These are phyloP conservation scores for Atkinsonella hypoxylon DNA, from an alignment of 2,329 filamentous ascomycete species.

Conservation along the genomic window DNA sequence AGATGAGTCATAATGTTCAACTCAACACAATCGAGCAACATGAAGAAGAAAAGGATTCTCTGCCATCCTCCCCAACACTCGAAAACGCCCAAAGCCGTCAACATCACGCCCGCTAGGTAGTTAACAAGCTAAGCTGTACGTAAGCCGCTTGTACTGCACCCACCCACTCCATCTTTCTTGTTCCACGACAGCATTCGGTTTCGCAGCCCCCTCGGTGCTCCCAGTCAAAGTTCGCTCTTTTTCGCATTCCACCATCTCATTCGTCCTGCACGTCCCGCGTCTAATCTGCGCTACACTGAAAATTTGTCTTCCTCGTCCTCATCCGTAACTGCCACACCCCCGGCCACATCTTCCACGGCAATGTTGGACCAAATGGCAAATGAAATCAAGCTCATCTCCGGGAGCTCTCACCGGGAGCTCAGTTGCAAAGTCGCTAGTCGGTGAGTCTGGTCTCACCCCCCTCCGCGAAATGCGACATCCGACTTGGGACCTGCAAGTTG, in stretches of 20 bases:
- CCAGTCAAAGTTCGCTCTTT: too few species aligned
- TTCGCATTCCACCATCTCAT: not conserved
- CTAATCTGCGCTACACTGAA: slow-evolving; percentile 3
- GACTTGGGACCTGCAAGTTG: too few species aligned
- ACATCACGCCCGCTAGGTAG: too few species aligned
- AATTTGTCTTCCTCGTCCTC: not conserved
- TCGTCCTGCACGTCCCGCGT: slow-evolving; percentile 1
- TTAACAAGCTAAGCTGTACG: too few species aligned
- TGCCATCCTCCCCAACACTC: too few species aligned
- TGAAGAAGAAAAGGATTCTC: too few species aligned
- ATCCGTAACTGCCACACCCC: not conserved
- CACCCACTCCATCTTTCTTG: not conserved
- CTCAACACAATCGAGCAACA: too few species aligned
- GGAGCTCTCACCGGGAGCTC: slow-evolving; percentile 36
- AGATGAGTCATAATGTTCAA: too few species aligned
- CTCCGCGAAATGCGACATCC: not conserved
- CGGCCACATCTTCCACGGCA: slow-evolving; percentile 8
- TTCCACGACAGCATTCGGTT: not conserved
- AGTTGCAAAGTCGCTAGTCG: slow-evolving; percentile 32
- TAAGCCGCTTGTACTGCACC: too few species aligned
- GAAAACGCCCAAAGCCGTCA: too few species aligned
- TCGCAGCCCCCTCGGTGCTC: not conserved
- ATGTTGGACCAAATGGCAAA: slow-evolving; percentile 37
- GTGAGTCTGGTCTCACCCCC: slow-evolving; percentile 18
- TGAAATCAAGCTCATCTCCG: slow-evolving; percentile 41